Evolutionary conservation across 78 protist species (phyloP).

Genomic region (Speleostelium caveatum): DNA sequence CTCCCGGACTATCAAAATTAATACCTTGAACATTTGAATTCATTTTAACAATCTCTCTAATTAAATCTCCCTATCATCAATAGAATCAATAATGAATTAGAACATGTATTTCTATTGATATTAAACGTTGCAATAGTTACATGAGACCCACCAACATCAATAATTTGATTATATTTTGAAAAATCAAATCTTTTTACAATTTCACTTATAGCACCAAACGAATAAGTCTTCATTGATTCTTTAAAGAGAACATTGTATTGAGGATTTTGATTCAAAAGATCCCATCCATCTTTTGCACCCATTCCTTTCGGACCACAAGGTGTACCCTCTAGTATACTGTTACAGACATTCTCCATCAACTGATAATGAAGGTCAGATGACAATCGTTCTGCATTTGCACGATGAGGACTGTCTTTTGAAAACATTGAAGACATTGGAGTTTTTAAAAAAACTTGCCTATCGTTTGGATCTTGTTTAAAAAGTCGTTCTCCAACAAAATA

Average conservation of each 20-base stretch:
- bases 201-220: neutral
- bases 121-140: neutral
- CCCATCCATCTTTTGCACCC: neutral
- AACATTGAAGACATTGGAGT: neutral
- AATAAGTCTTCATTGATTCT: neutral
- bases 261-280: neutral
- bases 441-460: neutral
- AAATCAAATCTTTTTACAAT: neutral
- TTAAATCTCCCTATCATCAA: neutral
- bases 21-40: slow-evolving; percentile 11
- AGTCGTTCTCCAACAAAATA: neutral
- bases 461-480: neutral
- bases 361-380: neutral
- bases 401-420: neutral
- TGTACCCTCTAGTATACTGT: neutral
- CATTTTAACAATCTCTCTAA: neutral
- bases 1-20: neutral
- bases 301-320: neutral
- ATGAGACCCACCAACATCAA: slow-evolving; percentile 47
- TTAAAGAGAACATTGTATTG: too few relatives aligned
- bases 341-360: too few relatives aligned
- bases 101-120: neutral
- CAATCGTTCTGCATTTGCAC: neutral
- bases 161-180: neutral
- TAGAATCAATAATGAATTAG: neutral